Percentiles rank a stretch among this genome's conserved stretches.
phyloP scores from a whole-genome alignment of 768 basidiomycete species.

The Collybiopsis confluens region DNA sequence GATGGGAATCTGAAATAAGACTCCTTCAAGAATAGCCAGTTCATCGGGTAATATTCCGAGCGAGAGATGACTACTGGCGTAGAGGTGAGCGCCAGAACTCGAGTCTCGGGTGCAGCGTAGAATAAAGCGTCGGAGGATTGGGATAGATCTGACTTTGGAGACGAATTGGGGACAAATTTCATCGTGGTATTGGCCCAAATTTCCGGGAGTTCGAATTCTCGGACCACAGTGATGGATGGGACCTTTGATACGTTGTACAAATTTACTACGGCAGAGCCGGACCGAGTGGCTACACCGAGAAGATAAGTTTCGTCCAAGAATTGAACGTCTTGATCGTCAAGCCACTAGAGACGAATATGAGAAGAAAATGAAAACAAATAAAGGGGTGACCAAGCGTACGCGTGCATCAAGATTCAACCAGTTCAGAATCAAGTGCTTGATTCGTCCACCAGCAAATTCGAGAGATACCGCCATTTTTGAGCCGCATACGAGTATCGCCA shows the following conservation, averaged over 20 bases:
- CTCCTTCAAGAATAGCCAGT: conserved; percentile 55
- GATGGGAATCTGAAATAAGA: conserved; percentile 41
- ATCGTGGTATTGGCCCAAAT: conserved; percentile 45
- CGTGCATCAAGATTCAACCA: conserved; percentile 46
- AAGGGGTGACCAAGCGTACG: conserved; percentile 22
- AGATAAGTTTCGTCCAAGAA: conserved; percentile 42
- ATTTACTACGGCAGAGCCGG: conserved; percentile 32
- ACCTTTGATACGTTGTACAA: conserved; percentile 46
- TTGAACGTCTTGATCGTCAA: conserved; percentile 43
- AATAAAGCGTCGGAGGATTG: conserved; percentile 46
- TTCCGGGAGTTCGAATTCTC: conserved; percentile 55
- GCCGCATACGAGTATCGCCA: conserved; percentile 37
- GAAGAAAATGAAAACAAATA: conserved; percentile 2
- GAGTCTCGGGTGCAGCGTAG: conserved; percentile 48
- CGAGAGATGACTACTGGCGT: conserved; percentile 31
- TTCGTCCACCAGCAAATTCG: conserved; percentile 34
- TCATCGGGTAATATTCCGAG: conserved; percentile 26
- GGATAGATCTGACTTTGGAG: conserved; percentile 31
- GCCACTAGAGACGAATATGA: conserved; percentile 33
- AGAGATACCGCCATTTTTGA: conserved; percentile 39
- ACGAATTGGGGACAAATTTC: conserved; percentile 45
- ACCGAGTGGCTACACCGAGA: conserved; percentile 35
- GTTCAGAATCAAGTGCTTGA: conserved; percentile 44
- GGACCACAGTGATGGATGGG: conserved; percentile 34
- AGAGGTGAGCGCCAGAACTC: conserved; percentile 45